Conservation (phyloP, 805 yeast genomes). For the Lachancea fermentati region DNA sequence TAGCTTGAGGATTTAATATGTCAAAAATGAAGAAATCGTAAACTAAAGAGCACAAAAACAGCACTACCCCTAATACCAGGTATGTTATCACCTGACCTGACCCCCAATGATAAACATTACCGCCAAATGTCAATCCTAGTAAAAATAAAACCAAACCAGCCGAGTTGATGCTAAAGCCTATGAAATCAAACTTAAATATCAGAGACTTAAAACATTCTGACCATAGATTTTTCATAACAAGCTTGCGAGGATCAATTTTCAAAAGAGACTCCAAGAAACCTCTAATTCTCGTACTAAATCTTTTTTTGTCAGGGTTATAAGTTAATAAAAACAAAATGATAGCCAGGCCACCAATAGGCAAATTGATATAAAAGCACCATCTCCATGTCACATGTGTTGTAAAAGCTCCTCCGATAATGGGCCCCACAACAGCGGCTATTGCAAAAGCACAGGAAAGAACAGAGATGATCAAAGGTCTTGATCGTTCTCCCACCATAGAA, state of each 20-base stretch:
- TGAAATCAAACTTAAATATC: slow-evolving; percentile 17
- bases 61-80: slow-evolving; percentile 39
- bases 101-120: slow-evolving; percentile 51
- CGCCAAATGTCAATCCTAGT: slow-evolving; percentile 39
- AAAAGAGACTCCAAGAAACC: background rate
- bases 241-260: background rate
- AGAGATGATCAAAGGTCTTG: slow-evolving; percentile 22
- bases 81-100: slow-evolving; percentile 38
- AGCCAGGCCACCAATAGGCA: slow-evolving; percentile 54
- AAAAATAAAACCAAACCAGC: slow-evolving; percentile 19
- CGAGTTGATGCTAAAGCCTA: slow-evolving; percentile 17
- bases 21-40: slow-evolving; percentile 35
- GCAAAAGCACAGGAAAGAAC: slow-evolving; percentile 34
- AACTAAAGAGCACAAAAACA: slow-evolving; percentile 39
- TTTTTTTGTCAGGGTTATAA: slow-evolving; percentile 13
- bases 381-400: slow-evolving; percentile 58
- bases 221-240: background rate
- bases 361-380: slow-evolving; percentile 68
- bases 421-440: slow-evolving; percentile 52
- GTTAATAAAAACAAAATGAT: slow-evolving; percentile 13
- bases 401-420: slow-evolving; percentile 62
- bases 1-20: background rate
- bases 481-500: slow-evolving; percentile 19
- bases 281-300: too few species aligned
- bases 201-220: background rate